These are phyloP conservation scores for Sugiyamaella xylanicola DNA, from an alignment of 1,139 yeast species.

Conservation along the genomic window DNA sequence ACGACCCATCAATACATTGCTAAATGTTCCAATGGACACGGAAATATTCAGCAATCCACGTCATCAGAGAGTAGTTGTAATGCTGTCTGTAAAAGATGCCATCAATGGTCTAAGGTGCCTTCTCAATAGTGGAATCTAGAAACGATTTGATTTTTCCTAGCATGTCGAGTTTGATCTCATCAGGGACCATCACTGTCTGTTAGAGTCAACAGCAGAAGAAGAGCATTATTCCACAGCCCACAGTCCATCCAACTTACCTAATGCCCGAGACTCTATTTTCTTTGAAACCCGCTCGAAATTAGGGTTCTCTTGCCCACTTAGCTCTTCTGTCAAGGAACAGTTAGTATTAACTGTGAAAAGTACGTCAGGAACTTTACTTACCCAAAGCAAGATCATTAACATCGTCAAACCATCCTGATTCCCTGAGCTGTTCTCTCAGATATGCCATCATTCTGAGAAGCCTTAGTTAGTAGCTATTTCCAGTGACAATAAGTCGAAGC, in stretches of 20 bases:
- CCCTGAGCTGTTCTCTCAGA: slow-evolving; percentile 64
- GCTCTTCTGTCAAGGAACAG: slow-evolving; percentile 37
- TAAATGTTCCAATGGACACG: no score
- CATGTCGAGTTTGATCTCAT: slow-evolving; percentile 60
- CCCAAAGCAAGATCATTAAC: slow-evolving; percentile 60
- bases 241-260: slow-evolving; percentile 53
- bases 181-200: slow-evolving; percentile 59
- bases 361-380: slow-evolving; percentile 25
- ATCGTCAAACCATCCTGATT: slow-evolving; percentile 86
- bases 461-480: neutral
- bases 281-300: slow-evolving; percentile 58
- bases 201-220: neutral
- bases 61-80: no score
- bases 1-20: no score
- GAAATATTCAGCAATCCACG: no score
- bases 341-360: neutral
- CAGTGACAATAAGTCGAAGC: no score
- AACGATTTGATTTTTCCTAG: slow-evolving; percentile 61
- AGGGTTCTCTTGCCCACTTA: slow-evolving; percentile 46
- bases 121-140: slow-evolving; percentile 50
- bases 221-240: no score
- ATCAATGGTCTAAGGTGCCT: slow-evolving; percentile 25
- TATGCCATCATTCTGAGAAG: slow-evolving; percentile 34
- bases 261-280: slow-evolving; percentile 63
- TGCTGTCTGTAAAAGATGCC: no score